Conservation (phyloP, 257 asterid genomes). For the Solanum sitiens region DNA sequence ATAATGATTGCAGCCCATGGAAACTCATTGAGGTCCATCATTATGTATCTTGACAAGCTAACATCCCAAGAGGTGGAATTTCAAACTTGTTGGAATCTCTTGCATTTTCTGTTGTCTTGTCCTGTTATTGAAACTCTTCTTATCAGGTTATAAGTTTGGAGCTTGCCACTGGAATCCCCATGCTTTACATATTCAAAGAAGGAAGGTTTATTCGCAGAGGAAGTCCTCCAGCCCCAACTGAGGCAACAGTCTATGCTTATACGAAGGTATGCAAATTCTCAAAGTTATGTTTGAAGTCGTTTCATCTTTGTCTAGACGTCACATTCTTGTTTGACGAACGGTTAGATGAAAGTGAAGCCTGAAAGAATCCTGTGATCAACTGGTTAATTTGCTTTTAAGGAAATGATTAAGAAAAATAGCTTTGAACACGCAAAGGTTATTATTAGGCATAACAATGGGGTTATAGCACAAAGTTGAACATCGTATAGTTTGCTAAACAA, state of each 20-base stretch:
- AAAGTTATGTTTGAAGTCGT: neutral
- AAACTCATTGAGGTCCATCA: conserved; percentile 92
- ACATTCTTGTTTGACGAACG: neutral
- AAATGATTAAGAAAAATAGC: neutral
- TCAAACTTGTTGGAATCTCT: neutral
- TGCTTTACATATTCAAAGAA: conserved; percentile 92
- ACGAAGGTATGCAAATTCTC: conserved; percentile 54
- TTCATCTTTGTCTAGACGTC: neutral
- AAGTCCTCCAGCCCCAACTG: conserved; percentile 87
- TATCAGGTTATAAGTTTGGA: conserved; percentile 92
- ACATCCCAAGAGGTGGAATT: conserved; percentile 82
- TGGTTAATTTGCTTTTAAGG: neutral
- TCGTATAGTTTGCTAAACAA: neutral
- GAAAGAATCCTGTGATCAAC: neutral
- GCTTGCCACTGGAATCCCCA: conserved; percentile 89
- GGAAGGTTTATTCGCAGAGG: conserved; percentile 86
- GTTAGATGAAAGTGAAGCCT: neutral
- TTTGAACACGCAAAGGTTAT: neutral
- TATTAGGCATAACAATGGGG: neutral
- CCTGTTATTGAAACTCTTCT: neutral
- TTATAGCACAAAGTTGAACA: neutral
- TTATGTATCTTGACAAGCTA: conserved; percentile 92
- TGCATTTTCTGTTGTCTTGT: neutral
- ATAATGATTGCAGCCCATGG: conserved; percentile 99
- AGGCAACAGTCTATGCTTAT: conserved; percentile 90